phyloP scores from a whole-genome alignment of 140 eudicot genomes.

The Oenanthe javanica region DNA sequence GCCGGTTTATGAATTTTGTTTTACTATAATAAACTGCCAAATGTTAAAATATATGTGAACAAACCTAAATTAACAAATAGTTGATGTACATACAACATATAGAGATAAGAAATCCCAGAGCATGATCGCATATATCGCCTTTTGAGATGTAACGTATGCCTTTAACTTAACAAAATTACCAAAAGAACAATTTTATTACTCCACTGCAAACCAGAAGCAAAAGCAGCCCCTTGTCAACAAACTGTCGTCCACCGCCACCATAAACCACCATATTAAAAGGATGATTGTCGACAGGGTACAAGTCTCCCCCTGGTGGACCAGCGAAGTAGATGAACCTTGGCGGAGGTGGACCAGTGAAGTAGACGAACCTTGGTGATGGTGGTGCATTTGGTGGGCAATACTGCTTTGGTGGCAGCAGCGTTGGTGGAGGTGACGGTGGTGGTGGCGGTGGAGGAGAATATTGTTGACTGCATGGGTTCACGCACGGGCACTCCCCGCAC shows the following conservation, averaged over 20 bases:
- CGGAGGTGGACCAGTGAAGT: constrained; percentile 13
- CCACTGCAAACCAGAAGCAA: constrained; percentile 5
- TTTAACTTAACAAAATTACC: not conserved
- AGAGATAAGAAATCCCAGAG: not conserved
- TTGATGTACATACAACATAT: not conserved
- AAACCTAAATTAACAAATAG: not conserved
- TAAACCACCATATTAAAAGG: constrained; percentile 11
- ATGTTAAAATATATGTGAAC: not conserved
- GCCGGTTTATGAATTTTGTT: not conserved
- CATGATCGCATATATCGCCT: not conserved
- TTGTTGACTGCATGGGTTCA: constrained; percentile 21
- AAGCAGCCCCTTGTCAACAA: not conserved
- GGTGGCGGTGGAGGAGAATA: constrained; percentile 13
- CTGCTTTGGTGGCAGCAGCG: constrained; percentile 5
- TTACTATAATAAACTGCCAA: too few relatives aligned
- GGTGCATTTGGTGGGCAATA: constrained; percentile 8
- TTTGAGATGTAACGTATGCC: too few relatives aligned
- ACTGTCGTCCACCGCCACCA: not conserved
- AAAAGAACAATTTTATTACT: not conserved
- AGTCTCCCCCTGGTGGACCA: constrained; percentile 1
- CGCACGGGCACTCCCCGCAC: constrained; percentile 34
- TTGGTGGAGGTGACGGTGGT: constrained; percentile 9
- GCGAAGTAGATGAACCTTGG: constrained; percentile 20
- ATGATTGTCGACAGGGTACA: not conserved
- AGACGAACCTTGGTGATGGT: constrained; percentile 15